phyloP scores from a whole-genome alignment of 352 stramenopile genomes.

The Blastocystis sp. region DNA sequence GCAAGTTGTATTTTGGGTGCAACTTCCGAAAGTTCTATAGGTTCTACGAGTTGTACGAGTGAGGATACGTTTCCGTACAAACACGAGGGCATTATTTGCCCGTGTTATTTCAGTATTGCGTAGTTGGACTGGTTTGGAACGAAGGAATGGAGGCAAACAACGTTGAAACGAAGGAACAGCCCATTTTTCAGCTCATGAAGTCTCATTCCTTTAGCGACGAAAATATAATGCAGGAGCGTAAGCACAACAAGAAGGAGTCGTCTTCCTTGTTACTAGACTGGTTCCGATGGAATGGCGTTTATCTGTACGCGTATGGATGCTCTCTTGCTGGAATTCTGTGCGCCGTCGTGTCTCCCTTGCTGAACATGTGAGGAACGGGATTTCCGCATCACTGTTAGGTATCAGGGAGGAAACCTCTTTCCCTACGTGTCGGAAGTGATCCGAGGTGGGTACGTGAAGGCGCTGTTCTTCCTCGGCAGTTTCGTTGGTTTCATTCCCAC shows the following conservation, averaged over 20 bases:
- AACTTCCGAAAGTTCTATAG: too few species aligned
- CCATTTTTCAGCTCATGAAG: not conserved
- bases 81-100: not conserved
- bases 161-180: not conserved
- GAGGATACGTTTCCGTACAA: too few species aligned
- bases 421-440: constrained; percentile 48
- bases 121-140: not conserved
- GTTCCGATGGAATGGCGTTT: constrained; percentile 8
- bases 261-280: not conserved
- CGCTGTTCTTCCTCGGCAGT: constrained; percentile 4
- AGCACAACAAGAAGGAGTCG: not conserved
- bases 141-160: not conserved
- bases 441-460: not conserved
- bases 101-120: not conserved
- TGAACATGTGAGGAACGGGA: not conserved
- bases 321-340: constrained; percentile 11
- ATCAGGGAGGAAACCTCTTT: constrained; percentile 31
- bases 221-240: not conserved
- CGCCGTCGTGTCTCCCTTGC: constrained; percentile 1
- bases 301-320: constrained; percentile 40
- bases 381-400: not conserved
- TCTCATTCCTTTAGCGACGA: not conserved
- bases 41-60: too few species aligned
- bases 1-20: too few species aligned
- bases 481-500: constrained; percentile 6